These are phyloP conservation scores for Metahyphopichia silvanorum DNA, from an alignment of 805 yeast species.

Conservation along the genomic window DNA sequence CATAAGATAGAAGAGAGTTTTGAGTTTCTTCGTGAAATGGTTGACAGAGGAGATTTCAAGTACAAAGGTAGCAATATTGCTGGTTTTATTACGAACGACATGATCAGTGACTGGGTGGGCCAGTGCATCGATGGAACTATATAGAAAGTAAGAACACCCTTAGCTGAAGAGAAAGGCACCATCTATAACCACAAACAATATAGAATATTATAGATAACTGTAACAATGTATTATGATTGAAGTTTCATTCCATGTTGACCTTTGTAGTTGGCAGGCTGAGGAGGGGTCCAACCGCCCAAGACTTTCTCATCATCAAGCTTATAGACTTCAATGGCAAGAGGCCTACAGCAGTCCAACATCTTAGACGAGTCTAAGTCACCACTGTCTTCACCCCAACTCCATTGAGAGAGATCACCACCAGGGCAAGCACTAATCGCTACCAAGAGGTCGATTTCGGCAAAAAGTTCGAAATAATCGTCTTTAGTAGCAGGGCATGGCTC, in stretches of 20 bases:
- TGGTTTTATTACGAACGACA: constrained; percentile 43
- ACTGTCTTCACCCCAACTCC: constrained; percentile 70
- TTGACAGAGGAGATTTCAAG: constrained; percentile 24
- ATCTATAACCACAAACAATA: no score
- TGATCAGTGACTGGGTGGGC: constrained; percentile 45
- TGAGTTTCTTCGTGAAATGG: constrained; percentile 25
- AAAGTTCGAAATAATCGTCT: constrained; percentile 62
- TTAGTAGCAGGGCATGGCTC: constrained; percentile 62
- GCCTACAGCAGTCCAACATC: constrained; percentile 62
- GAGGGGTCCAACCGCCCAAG: constrained; percentile 49
- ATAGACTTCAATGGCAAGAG: constrained; percentile 61
- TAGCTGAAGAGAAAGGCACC: background rate
- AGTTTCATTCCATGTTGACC: constrained; percentile 53
- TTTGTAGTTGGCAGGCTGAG: constrained; percentile 48
- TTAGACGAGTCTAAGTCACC: constrained; percentile 41
- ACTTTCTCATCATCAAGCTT: constrained; percentile 44
- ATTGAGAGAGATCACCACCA: constrained; percentile 63
- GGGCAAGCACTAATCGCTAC: constrained; percentile 69
- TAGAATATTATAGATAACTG: no score
- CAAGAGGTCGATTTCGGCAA: constrained; percentile 62
- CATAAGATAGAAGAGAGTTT: constrained; percentile 23
- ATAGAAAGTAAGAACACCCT: constrained; percentile 6
- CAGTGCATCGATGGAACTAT: constrained; percentile 42
- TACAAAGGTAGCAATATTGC: constrained; percentile 44
- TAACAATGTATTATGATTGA: background rate